Percentiles rank a stretch among this genome's conserved stretches.
phyloP scores from a whole-genome alignment of 441 rosid genomes.

The Pelargonium hybrid region DNA sequence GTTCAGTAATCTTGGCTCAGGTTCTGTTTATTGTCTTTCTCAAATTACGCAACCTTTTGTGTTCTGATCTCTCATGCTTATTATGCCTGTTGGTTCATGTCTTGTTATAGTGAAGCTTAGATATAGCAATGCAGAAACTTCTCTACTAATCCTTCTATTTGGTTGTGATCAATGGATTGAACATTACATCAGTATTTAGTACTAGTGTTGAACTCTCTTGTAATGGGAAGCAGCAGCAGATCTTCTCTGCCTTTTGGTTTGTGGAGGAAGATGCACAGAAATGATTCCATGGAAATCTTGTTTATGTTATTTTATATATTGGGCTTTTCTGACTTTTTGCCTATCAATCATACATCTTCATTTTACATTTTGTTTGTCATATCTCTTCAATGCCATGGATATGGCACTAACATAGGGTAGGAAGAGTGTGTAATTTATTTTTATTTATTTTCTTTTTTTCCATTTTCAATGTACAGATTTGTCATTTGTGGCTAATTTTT shows the following conservation, averaged over 20 bases:
- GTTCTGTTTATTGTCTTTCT: neutral
- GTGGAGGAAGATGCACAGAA: neutral
- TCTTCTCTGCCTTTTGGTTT: slow-evolving; percentile 1
- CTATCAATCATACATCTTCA: neutral
- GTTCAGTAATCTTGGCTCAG: neutral
- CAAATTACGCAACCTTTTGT: neutral
- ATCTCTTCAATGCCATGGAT: neutral
- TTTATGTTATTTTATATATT: neutral
- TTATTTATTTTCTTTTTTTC: no score
- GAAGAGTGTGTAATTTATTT: neutral
- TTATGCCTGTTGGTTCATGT: neutral
- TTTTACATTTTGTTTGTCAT: neutral
- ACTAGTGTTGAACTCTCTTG: neutral
- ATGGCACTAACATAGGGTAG: neutral
- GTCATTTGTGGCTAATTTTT: no score
- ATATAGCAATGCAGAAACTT: neutral
- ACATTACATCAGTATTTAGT: neutral
- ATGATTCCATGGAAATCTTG: neutral
- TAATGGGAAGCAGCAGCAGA: neutral
- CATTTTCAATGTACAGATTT: slow-evolving; percentile 38
- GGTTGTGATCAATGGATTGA: neutral
- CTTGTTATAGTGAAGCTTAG: neutral
- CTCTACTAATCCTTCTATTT: neutral
- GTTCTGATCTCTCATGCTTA: neutral
- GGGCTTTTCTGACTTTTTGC: no score